Percentiles rank a stretch among this genome's conserved stretches.
phyloP scores from a whole-genome alignment of 306 rosid genomes.

The Sophora flavescens region DNA sequence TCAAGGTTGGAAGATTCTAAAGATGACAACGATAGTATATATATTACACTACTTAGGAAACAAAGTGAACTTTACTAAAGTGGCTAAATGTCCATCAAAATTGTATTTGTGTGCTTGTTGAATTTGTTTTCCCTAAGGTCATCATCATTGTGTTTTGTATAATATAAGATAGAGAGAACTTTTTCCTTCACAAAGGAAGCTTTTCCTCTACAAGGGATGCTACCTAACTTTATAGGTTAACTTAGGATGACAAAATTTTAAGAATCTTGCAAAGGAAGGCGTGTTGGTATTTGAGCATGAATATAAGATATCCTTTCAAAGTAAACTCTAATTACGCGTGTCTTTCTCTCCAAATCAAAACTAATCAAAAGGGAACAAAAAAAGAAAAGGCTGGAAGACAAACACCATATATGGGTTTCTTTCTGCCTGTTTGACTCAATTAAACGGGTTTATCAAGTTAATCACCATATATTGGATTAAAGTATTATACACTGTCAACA shows the following conservation, averaged over 20 bases:
- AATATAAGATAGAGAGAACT: slow-evolving; percentile 23
- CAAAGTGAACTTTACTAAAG: slow-evolving; percentile 23
- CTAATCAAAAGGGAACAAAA: background rate
- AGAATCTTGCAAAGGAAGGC: slow-evolving; percentile 34
- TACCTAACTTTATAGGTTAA: slow-evolving; percentile 38
- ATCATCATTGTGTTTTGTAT: slow-evolving; percentile 8
- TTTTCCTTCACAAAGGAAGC: slow-evolving; percentile 30
- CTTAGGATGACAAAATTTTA: slow-evolving; percentile 9
- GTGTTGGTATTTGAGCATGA: slow-evolving; percentile 24
- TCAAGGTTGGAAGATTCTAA: background rate
- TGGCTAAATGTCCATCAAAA: slow-evolving; percentile 24
- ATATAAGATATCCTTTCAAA: slow-evolving; percentile 2
- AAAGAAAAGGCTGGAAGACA: background rate
- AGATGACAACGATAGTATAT: slow-evolving; percentile 14
- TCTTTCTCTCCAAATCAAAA: slow-evolving; percentile 10
- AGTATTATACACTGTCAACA: too few species aligned
- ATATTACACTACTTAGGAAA: background rate
- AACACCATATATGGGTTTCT: background rate
- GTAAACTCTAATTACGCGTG: slow-evolving; percentile 13
- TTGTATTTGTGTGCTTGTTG: slow-evolving; percentile 11
- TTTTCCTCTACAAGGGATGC: slow-evolving; percentile 32
- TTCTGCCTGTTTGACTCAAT: background rate
- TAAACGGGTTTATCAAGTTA: background rate
- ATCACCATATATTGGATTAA: too few species aligned
- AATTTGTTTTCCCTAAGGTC: slow-evolving; percentile 29